Percentiles rank a stretch among this genome's conserved stretches.
These are phyloP conservation scores for Melastoma malabathricum DNA, from an alignment of 345 rosid species.

Conservation along the genomic window DNA sequence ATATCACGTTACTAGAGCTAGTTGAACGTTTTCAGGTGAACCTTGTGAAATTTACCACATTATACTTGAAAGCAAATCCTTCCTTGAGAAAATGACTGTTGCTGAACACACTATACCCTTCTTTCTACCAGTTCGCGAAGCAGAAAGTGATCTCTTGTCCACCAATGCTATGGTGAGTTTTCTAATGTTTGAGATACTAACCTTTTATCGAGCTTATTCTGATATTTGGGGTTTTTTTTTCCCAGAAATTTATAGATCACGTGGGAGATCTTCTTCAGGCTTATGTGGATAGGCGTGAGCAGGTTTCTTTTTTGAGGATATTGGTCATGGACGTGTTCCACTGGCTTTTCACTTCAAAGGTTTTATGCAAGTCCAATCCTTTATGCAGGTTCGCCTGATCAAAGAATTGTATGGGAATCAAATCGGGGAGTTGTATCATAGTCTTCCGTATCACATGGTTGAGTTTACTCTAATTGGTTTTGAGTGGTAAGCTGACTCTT, in stretches of 20 bases:
- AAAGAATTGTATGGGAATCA: conserved; percentile 93
- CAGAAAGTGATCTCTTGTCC: conserved; percentile 80
- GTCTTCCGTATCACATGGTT: conserved; percentile 88
- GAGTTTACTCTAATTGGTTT: conserved; percentile 65
- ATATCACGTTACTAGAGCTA: conserved; percentile 7
- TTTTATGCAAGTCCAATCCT: background rate
- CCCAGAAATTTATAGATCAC: conserved; percentile 80
- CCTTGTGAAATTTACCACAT: conserved; percentile 75
- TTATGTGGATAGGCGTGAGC: conserved; percentile 85
- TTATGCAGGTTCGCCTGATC: conserved; percentile 65
- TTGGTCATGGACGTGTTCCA: background rate
- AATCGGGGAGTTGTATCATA: conserved; percentile 76
- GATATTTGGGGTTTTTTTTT: conserved; percentile 14
- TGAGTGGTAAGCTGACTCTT: conserved; percentile 37
- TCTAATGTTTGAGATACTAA: conserved; percentile 6
- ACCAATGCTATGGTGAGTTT: conserved; percentile 76
- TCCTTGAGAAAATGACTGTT: conserved; percentile 89
- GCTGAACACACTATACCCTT: conserved; percentile 91
- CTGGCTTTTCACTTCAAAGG: background rate
- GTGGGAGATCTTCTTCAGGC: conserved; percentile 85
- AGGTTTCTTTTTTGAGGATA: conserved; percentile 27
- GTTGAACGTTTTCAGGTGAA: conserved; percentile 42
- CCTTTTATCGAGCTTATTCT: background rate
- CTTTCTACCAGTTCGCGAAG: conserved; percentile 77
- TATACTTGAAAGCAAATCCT: conserved; percentile 89